phyloP scores from a whole-genome alignment of 2,329 filamentous ascomycete genomes.

The Colletotrichum zoysiae region DNA sequence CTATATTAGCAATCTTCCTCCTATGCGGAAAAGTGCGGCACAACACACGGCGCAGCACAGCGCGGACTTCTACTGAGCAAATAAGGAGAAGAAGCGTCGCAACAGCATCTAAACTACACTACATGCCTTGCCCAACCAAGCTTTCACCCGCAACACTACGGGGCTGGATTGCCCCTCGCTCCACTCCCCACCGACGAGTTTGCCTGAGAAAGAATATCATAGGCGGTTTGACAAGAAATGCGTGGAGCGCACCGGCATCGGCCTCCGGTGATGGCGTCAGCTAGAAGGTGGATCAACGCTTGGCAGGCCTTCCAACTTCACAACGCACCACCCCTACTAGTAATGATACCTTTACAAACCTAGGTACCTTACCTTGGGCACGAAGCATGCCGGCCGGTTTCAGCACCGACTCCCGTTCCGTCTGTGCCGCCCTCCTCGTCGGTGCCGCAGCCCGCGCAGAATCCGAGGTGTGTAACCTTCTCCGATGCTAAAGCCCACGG shows the following conservation, averaged over 20 bases:
- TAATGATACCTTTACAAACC: background rate
- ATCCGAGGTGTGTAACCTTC: background rate
- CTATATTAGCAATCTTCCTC: background rate
- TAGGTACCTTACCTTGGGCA: background rate
- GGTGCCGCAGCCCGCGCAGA: background rate
- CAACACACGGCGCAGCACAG: background rate
- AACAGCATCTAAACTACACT: background rate
- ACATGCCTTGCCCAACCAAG: background rate
- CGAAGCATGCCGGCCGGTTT: background rate
- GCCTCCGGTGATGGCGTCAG: conserved; percentile 32
- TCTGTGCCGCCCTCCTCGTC: conserved; percentile 9
- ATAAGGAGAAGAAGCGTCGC: background rate
- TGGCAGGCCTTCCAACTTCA: conserved; percentile 25
- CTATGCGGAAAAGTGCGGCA: background rate
- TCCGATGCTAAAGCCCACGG: background rate
- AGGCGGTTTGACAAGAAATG: background rate
- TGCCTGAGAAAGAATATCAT: background rate
- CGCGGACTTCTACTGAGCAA: background rate
- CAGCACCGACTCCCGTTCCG: conserved; percentile 12
- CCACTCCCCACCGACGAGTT: background rate
- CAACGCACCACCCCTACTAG: background rate
- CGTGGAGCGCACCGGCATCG: conserved; percentile 21
- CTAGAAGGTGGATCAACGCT: conserved; percentile 34
- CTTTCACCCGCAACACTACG: background rate
- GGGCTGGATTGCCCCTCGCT: background rate